Evolutionary conservation across 352 stramenopile genomes (phyloP).

Genomic region (Globisporangium nunn): DNA sequence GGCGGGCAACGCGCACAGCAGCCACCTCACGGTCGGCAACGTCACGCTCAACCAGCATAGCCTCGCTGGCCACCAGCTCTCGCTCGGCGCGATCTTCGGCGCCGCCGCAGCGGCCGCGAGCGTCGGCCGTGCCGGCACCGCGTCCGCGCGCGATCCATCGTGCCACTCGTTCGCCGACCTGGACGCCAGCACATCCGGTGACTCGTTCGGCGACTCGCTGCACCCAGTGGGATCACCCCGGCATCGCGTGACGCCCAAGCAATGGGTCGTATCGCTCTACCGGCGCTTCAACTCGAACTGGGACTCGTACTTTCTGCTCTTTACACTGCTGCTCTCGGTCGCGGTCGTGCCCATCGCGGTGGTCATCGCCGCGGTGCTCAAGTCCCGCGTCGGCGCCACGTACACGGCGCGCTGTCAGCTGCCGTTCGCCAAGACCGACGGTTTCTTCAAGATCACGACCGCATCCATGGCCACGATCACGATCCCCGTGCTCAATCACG

Average conservation of each 20-base stretch:
- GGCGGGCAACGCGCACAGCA: background rate
- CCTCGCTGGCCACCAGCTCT: slow-evolving; percentile 8
- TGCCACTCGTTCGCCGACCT: slow-evolving; percentile 19
- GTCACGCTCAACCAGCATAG: background rate
- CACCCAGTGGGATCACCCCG: slow-evolving; percentile 10
- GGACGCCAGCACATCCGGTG: slow-evolving; percentile 9
- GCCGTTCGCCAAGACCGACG: slow-evolving; percentile 15
- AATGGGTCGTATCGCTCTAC: slow-evolving; percentile 36
- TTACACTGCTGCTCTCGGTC: slow-evolving; percentile 43
- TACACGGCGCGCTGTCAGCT: slow-evolving; percentile 42
- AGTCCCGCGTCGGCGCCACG: slow-evolving; percentile 18
- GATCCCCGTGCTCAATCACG: slow-evolving; percentile 58
- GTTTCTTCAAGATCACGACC: slow-evolving; percentile 24
- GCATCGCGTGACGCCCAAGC: background rate
- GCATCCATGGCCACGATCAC: slow-evolving; percentile 36
- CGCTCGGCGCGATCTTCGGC: slow-evolving; percentile 10
- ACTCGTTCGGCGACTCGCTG: slow-evolving; percentile 11
- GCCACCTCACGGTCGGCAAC: background rate
- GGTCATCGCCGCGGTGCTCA: slow-evolving; percentile 25
- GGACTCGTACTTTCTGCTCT: slow-evolving; percentile 64
- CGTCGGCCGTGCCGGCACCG: slow-evolving; percentile 3
- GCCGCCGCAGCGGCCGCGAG: slow-evolving; percentile 1
- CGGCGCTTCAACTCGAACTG: slow-evolving; percentile 55
- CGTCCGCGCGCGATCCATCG: slow-evolving; percentile 12
- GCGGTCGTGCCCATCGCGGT: slow-evolving; percentile 41